These are phyloP conservation scores for Harrya chromipes DNA, from an alignment of 768 basidiomycete species.

Conservation along the genomic window DNA sequence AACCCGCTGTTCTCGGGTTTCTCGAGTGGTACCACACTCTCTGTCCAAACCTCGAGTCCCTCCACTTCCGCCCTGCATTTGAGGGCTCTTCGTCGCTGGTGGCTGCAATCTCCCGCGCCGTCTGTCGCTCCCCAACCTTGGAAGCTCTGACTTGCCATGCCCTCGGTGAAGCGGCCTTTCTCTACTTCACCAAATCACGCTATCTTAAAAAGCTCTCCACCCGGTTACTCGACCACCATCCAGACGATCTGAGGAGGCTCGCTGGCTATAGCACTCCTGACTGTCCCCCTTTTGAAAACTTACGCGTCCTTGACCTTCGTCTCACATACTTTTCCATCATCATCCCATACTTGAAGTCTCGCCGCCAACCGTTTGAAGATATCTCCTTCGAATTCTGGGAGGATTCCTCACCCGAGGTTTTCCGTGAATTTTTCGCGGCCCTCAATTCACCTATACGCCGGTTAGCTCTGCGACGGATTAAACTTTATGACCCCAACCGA, in stretches of 20 bases:
- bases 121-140: slow-evolving; percentile 1
- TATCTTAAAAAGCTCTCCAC: not conserved
- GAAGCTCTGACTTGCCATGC: not conserved
- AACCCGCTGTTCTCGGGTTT: too few relatives aligned
- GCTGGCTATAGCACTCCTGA: not conserved
- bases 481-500: not conserved
- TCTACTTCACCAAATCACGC: not conserved
- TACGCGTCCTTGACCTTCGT: slow-evolving; percentile 1
- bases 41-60: too few relatives aligned
- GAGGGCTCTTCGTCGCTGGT: not conserved
- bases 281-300: slow-evolving; percentile 4
- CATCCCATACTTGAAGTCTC: slow-evolving; percentile 2
- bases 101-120: slow-evolving; percentile 1
- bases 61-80: too few relatives aligned
- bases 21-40: too few relatives aligned
- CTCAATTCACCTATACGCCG: not conserved
- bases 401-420: not conserved
- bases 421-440: slow-evolving; percentile 4
- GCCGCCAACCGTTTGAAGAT: slow-evolving; percentile 6
- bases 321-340: slow-evolving; percentile 5
- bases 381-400: not conserved
- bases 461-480: not conserved
- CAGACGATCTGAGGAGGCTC: not conserved
- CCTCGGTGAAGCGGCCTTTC: slow-evolving; percentile 2
- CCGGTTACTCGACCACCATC: not conserved